Conservation (phyloP, 345 rosid species). For the Euclidium syriacum region DNA sequence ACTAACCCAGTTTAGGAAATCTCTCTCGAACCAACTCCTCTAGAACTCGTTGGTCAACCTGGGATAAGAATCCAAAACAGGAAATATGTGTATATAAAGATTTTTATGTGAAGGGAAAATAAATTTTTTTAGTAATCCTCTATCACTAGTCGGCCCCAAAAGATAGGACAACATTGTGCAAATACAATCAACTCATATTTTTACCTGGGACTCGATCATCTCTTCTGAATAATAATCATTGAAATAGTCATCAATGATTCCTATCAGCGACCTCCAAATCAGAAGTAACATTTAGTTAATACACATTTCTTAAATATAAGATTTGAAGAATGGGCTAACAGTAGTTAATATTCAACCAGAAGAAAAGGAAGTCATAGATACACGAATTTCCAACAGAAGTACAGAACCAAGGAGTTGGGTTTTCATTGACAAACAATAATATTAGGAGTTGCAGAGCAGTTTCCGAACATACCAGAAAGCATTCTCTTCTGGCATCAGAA, state of each 20-base stretch:
- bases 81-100: too few species aligned
- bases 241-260: slow-evolving; percentile 90
- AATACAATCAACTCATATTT: slow-evolving; percentile 8
- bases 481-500: slow-evolving; percentile 98
- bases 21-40: slow-evolving; percentile 93
- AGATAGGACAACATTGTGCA: not conserved
- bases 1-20: slow-evolving; percentile 92
- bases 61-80: slow-evolving; percentile 27
- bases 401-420: not conserved
- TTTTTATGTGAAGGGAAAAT: not conserved
- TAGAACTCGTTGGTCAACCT: slow-evolving; percentile 96
- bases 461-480: slow-evolving; percentile 77
- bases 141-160: not conserved
- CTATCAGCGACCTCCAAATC: slow-evolving; percentile 68
- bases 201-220: slow-evolving; percentile 97
- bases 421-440: not conserved
- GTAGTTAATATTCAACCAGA: not conserved
- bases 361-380: not conserved
- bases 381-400: slow-evolving; percentile 7
- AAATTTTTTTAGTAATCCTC: not conserved
- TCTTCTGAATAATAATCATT: slow-evolving; percentile 95
- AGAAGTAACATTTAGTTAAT: slow-evolving; percentile 2
- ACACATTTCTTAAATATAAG: not conserved
- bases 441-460: slow-evolving; percentile 5
- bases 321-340: not conserved